Conservation (phyloP, 768 basidiomycete species). For the Mycena belliarum region DNA sequence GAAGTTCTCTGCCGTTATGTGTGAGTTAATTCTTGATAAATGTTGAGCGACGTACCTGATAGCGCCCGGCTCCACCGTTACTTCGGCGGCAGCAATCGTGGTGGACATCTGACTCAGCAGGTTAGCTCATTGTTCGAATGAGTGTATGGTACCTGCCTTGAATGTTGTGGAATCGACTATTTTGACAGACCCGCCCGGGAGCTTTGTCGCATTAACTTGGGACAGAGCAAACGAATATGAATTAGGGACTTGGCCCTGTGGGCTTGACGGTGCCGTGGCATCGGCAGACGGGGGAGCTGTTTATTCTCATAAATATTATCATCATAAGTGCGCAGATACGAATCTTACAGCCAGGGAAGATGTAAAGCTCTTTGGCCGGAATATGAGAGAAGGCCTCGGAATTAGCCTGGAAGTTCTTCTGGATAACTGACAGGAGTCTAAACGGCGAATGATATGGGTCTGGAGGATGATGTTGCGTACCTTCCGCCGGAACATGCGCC, state of each 20-base stretch:
- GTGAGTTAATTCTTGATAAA: not conserved
- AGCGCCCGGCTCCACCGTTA: constrained; percentile 58
- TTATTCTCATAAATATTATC: not conserved
- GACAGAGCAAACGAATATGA: constrained; percentile 53
- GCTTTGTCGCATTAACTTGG: constrained; percentile 41
- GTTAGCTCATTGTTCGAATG: not conserved
- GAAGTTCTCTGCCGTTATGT: constrained; percentile 48
- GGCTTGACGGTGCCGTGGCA: constrained; percentile 36
- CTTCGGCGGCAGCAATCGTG: constrained; percentile 56
- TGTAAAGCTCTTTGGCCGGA: constrained; percentile 49
- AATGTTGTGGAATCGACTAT: constrained; percentile 56
- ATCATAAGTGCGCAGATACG: not conserved
- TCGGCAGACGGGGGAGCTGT: constrained; percentile 38
- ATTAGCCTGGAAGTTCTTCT: constrained; percentile 51
- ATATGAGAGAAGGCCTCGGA: constrained; percentile 42
- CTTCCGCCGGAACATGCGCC: constrained; percentile 53
- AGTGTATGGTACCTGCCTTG: constrained; percentile 9
- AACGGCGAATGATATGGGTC: not conserved
- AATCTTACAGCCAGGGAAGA: constrained; percentile 46
- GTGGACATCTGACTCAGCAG: constrained; percentile 36
- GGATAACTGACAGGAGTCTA: constrained; percentile 35
- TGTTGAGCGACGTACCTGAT: constrained; percentile 48
- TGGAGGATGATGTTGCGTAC: too few species aligned
- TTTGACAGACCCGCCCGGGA: constrained; percentile 51
- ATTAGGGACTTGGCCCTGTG: constrained; percentile 45